Conservation (phyloP, 2,329 filamentous ascomycete species). For the Ophiocordyceps unilateralis region DNA sequence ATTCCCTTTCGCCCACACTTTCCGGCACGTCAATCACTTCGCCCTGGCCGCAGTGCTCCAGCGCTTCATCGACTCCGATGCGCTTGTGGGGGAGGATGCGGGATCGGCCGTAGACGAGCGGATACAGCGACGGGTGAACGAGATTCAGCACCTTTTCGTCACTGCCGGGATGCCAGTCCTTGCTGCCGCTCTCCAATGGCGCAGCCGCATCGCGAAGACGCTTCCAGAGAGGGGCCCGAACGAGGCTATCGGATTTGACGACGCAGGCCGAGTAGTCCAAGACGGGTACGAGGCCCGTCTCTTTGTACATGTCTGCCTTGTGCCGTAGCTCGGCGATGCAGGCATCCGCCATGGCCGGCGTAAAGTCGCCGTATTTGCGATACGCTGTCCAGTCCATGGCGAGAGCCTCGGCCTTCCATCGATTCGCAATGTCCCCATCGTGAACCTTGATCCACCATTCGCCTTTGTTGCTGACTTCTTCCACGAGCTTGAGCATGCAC, state of each 20-base stretch:
- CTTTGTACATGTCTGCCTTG: conserved; percentile 16
- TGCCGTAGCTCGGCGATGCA: conserved; percentile 15
- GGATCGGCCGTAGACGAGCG: conserved; percentile 34
- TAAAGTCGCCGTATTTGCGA: conserved; percentile 10
- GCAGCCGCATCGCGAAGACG: conserved; percentile 25
- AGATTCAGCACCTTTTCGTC: conserved; percentile 40
- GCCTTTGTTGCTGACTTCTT: conserved; percentile 17
- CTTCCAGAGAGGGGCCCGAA: conserved; percentile 10
- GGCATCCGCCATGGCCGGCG: conserved; percentile 12
- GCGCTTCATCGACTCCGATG: conserved; percentile 19
- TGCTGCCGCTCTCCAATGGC: conserved; percentile 27
- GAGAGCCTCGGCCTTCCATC: conserved; percentile 13
- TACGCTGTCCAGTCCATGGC: conserved; percentile 12
- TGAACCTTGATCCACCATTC: conserved; percentile 17
- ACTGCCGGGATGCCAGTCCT: conserved; percentile 46
- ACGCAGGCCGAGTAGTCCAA: conserved; percentile 14
- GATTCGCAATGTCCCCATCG: conserved; percentile 9
- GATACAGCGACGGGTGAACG: conserved; percentile 46
- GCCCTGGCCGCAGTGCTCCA: conserved; percentile 17
- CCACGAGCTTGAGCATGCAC: conserved; percentile 15
- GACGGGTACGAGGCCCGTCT: conserved; percentile 15
- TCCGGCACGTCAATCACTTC: conserved; percentile 8
- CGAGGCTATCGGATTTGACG: conserved; percentile 17
- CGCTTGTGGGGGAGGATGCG: conserved; percentile 12
- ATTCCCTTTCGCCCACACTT: neutral